Evolutionary conservation across 1,284 basidiomycete genomes (phyloP).

Genomic region (Inonotus obliquus): DNA sequence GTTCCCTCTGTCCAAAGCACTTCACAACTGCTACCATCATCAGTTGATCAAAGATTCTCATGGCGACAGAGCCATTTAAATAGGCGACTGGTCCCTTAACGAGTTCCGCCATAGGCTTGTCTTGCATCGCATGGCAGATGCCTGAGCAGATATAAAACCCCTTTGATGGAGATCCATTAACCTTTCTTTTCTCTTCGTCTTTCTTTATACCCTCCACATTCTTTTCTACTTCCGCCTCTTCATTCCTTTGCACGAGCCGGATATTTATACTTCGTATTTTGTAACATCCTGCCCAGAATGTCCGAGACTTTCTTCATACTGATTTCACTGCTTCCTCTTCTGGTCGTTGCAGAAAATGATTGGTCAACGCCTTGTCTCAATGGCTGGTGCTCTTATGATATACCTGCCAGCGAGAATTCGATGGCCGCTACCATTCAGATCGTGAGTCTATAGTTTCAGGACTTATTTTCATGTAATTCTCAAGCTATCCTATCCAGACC

Average conservation of each 20-base stretch:
- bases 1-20: background rate
- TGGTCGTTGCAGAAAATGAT: slow-evolving; percentile 34
- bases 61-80: background rate
- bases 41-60: background rate
- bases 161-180: background rate
- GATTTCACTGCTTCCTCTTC: background rate
- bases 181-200: background rate
- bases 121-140: background rate
- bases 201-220: background rate
- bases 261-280: background rate
- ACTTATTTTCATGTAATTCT: background rate
- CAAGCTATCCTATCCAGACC: background rate
- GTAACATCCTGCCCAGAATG: background rate
- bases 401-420: background rate
- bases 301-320: background rate
- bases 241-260: background rate
- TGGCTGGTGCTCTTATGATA: background rate
- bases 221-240: background rate
- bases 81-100: background rate
- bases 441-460: background rate
- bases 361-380: slow-evolving; percentile 38
- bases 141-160: background rate
- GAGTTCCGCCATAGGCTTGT: background rate
- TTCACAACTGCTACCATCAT: background rate
- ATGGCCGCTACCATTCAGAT: slow-evolving; percentile 30